Conservation (phyloP, 2,329 filamentous ascomycete species). For the Colletotrichum coccodes region DNA sequence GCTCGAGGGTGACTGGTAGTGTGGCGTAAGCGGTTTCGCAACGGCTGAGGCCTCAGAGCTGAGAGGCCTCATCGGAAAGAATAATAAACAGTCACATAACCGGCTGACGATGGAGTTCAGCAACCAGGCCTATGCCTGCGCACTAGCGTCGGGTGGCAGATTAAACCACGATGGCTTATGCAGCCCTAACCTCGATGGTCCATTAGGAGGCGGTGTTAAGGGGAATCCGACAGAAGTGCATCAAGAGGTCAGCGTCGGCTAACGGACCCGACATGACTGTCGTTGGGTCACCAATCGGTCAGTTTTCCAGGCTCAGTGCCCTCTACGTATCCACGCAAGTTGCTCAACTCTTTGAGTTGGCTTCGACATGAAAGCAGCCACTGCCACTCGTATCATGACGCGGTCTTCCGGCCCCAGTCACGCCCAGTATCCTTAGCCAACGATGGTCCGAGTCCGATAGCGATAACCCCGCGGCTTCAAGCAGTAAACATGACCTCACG, state of each 20-base stretch:
- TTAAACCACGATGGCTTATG: conserved; percentile 31
- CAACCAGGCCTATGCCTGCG: conserved; percentile 27
- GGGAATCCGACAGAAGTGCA: conserved; percentile 5
- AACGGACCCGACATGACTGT: conserved; percentile 4
- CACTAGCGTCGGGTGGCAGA: conserved; percentile 28
- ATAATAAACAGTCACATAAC: conserved; percentile 11
- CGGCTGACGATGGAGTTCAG: conserved; percentile 5
- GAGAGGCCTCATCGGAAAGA: background rate
- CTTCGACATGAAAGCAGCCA: background rate
- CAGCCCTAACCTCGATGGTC: conserved; percentile 28
- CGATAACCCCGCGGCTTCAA: background rate
- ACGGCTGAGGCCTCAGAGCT: background rate
- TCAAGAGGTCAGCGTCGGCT: conserved; percentile 21
- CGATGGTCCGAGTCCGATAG: background rate
- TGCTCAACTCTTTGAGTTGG: background rate
- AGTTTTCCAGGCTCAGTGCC: background rate
- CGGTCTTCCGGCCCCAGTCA: background rate
- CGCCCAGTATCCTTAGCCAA: background rate
- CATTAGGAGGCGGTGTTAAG: conserved; percentile 19
- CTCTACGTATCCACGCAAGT: conserved; percentile 1
- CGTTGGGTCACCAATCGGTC: background rate
- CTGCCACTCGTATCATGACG: background rate
- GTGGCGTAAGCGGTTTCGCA: background rate
- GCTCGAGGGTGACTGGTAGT: background rate
- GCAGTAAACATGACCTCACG: background rate